Evolutionary conservation across 2,329 filamentous ascomycete species (phyloP), one percentile per base, ranked within the genome.

Genomic region (Boeremia exigua): DNA sequence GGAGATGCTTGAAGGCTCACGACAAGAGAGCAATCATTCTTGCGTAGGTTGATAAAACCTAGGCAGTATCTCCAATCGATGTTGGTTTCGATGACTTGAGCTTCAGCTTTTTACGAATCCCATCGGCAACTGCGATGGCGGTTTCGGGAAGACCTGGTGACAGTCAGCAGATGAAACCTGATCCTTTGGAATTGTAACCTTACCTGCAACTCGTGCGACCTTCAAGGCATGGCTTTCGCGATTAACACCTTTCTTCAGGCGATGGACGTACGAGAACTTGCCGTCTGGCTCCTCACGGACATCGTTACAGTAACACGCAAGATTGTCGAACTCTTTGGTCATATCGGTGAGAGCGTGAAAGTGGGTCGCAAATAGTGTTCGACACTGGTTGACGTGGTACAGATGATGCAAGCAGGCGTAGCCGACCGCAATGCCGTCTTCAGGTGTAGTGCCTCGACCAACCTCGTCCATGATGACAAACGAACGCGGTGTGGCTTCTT

Each of bases 381-480:
- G 85, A 71, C 90, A 92, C 70, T 82, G 81, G 72, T 95, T 97
- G 19, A 89, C 80, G 44, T 87, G 82, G 65, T 91, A 88, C 14
- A 99, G 80, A 74, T 98, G 92, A 70, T 94, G 86, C 45, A 99
- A 79, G 68, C 89, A 92, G 1, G 94, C 95, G 74, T 90, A 98
- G 0, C 92, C 92, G 1, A 99, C 89, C 0, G 95, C 95, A 2
- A 89, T 85, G 2, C 95, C 95, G 73, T 98, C 95, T 68, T 94
- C 89, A 0, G 94, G 92, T 17, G 95, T 96, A 0, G 96, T 99
- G 8, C 95, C 95, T 43, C 95, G 84, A 0, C 95, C 95, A 33
- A 99, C 91, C 79, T 99, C 95, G 74, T 99, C 95, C 94, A 99
- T 98, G 74, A 99, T 94, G 58, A 82, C 94, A 67, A 99, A 96